Base-by-base conservation (phyloP, 495 filamentous ascomycete species). In the Astrothelium subdiscretum region DNA sequence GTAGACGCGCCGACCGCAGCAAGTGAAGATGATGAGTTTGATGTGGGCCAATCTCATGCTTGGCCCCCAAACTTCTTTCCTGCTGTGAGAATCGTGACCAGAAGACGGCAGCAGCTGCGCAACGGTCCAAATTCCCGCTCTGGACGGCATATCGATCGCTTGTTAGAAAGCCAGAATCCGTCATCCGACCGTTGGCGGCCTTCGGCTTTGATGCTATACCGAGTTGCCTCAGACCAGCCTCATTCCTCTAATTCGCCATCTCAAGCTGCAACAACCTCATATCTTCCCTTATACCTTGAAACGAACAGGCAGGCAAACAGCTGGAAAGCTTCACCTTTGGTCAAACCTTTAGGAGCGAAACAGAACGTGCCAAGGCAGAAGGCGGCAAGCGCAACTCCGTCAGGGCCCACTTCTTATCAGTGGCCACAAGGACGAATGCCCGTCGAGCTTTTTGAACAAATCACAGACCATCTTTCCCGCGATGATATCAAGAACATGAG, bases 401-500 rank as follows among this genome's bases (percentile, higher is more conserved):
- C n/a, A n/a, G n/a, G 43, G n/a, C 12, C 43, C 10, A 48, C 12
- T 22, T 48, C 48, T 5, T 10, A 10, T 15, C 48, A 29, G 3
- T 80, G 79, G 80, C 79, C 80, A 27, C 18, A 61, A 11, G 60
- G 64, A 2, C 11, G 26, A 3, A 24, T 85, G 1, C 82, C 83
- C 2, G 68, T 76, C 2, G 83, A 86, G 61, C 69, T 85, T 1
- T 82, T 78, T 66, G 68, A 75, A 24, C 57, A 71, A 22, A 80
- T 85, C 24, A 71, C 74, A 6, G 38, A 54, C 1, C 68, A 77
- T 63, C 71, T 85, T 2, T 69, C 79, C 6, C 80, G 78, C 13
- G 72, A 78, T 13, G 75, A 76, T 54, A 64, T 81, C 20, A 70
- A 79, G 64, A 68, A 64, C 4, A 74, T 85, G 76, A 79, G 83